Base-by-base conservation (phyloP, 2,329 filamentous ascomycete genomes). In the Ampelomyces quisqualis region DNA sequence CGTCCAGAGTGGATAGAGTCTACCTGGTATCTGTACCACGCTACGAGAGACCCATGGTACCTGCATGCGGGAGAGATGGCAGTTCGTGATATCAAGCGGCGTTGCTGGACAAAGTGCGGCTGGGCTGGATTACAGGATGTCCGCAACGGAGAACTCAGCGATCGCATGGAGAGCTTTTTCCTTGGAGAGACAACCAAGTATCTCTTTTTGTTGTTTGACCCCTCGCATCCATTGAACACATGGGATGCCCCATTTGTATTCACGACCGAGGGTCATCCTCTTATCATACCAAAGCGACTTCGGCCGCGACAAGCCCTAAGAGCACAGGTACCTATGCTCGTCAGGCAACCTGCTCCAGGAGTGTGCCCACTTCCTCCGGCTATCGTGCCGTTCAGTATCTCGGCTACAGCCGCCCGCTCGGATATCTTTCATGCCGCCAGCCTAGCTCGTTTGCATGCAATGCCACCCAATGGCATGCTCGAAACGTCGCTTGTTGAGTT, bases 141-240 rank as follows among this genome's bases (percentile, higher is more conserved):
- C 14, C 65, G 69, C 6, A 73, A 64, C n/a, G 91, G 91, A 3
- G 88, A 96, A 69, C 82, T 89, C 68, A 88, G 81, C 55, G 90
- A 98, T 65, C 85, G 93, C 22, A 97, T 97, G 93, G 93, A 98
- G 70, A 97, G 91, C 65, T 98, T 97, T 76, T 97, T 97, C 61
- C 77, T 98, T 1, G 91, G 93, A 10, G 93, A 98, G 70, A 98
- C 93, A 1, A 85, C 89, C 30, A 96, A 97, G 69, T 98, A 98
- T 67, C 75, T 98, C 49, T 97, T 94, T 65, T 73, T 98, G 39
- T 79, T 97, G 2, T 97, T 94, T 66, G 88, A 95, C 52, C 78
- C 84, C 4, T 78, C 83, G 10, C 93, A 97, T 69, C 89, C 90
- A 0, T 72, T 98, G 28, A 97, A 97, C 68, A 84, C 81, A 14